Evolutionary conservation across 2,329 filamentous ascomycete species (phyloP).

Genomic region (Fusarium sp.): DNA sequence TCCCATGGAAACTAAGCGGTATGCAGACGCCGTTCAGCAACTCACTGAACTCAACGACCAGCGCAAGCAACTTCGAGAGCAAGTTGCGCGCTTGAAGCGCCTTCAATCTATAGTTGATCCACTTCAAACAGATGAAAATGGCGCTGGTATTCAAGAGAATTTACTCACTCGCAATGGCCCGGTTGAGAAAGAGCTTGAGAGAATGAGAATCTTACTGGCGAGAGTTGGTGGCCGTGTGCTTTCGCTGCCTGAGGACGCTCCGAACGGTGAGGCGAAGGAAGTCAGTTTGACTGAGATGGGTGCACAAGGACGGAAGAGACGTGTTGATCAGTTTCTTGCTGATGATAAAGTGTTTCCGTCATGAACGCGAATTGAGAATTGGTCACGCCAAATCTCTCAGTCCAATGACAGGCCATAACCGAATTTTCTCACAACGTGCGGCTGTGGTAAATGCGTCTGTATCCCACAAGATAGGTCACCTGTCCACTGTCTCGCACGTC

Average conservation of each 20-base stretch:
- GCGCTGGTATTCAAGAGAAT: conserved; percentile 68
- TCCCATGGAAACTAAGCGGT: conserved; percentile 61
- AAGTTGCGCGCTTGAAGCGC: conserved; percentile 58
- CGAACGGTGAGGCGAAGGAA: background rate
- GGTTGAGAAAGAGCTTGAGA: conserved; percentile 72
- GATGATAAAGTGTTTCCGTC: conserved; percentile 39
- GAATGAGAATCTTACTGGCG: conserved; percentile 70
- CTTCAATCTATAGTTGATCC: conserved; percentile 63
- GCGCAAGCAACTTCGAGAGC: conserved; percentile 48
- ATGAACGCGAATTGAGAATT: background rate
- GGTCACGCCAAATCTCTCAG: background rate
- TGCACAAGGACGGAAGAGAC: conserved; percentile 35
- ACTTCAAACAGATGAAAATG: conserved; percentile 39
- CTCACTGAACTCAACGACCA: conserved; percentile 60
- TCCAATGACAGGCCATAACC: no score
- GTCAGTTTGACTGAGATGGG: conserved; percentile 21
- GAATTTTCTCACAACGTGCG: background rate
- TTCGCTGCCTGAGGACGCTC: conserved; percentile 25
- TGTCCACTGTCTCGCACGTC: background rate
- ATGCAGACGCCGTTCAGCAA: conserved; percentile 58
- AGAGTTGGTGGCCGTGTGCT: conserved; percentile 66
- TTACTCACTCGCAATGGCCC: conserved; percentile 72
- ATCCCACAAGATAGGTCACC: background rate
- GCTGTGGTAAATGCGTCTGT: background rate
- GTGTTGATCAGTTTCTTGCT: conserved; percentile 41